Conservation (phyloP, 2,329 filamentous ascomycete species). For the Sphaceloma murrayae region DNA sequence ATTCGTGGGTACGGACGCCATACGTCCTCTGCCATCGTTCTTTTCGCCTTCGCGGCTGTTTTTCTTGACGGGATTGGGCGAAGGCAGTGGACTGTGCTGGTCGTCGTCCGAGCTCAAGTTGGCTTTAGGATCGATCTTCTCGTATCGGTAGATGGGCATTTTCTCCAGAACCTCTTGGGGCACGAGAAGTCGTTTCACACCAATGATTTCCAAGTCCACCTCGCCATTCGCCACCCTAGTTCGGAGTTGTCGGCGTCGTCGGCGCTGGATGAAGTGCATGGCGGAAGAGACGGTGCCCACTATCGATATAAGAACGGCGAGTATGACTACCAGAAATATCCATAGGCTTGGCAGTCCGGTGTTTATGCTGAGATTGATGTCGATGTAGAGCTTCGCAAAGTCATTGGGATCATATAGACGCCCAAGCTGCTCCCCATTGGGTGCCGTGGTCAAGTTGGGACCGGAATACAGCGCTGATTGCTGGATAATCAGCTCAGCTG, state of each 20-base stretch:
- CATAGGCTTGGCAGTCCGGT: constrained; percentile 61
- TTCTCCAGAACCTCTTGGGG: constrained; percentile 60
- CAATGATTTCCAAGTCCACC: constrained; percentile 75
- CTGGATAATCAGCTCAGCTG: constrained; percentile 59
- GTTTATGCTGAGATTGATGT: constrained; percentile 33
- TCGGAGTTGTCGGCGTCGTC: constrained; percentile 57
- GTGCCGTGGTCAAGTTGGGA: constrained; percentile 47
- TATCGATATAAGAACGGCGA: constrained; percentile 60
- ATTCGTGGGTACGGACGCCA: constrained; percentile 1
- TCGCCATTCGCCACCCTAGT: constrained; percentile 66
- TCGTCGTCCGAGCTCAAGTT: constrained; percentile 11
- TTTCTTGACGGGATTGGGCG: background rate
- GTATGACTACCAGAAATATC: constrained; percentile 62
- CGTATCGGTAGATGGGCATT: constrained; percentile 71
- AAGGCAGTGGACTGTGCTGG: background rate
- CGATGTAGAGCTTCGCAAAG: constrained; percentile 43
- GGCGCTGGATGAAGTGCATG: constrained; percentile 70
- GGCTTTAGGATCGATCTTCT: constrained; percentile 16
- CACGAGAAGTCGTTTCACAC: constrained; percentile 72
- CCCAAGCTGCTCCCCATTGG: constrained; percentile 32
- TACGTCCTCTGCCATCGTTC: background rate
- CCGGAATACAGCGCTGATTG: constrained; percentile 70
- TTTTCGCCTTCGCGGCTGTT: background rate
- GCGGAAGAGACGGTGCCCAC: constrained; percentile 56
- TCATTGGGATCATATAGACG: constrained; percentile 33